Percentiles rank a stretch among this genome's conserved stretches.
These are phyloP conservation scores for Lojkania enalia DNA, from an alignment of 2,329 filamentous ascomycete species.

Conservation along the genomic window DNA sequence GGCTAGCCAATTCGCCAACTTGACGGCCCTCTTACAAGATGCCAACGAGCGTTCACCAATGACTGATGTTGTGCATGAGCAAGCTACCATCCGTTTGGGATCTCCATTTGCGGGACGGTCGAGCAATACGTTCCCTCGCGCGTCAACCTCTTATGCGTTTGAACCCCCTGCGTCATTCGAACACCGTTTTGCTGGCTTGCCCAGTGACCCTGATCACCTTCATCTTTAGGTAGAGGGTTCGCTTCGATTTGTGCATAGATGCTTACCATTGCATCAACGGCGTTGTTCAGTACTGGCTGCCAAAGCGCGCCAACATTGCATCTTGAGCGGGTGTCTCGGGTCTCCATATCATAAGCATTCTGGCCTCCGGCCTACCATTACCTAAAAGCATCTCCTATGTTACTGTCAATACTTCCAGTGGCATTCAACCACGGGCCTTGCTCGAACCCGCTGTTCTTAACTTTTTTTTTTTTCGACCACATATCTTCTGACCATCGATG, in stretches of 20 bases:
- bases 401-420: constrained; percentile 24
- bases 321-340: constrained; percentile 15
- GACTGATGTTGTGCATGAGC: constrained; percentile 29
- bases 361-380: constrained; percentile 24
- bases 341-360: constrained; percentile 15
- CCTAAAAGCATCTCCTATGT: constrained; percentile 38
- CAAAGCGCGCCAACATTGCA: constrained; percentile 23
- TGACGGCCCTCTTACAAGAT: constrained; percentile 26
- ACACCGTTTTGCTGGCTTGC: constrained; percentile 40
- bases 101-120: constrained; percentile 52
- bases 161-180: constrained; percentile 45
- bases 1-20: constrained; percentile 33
- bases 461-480: constrained; percentile 17
- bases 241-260: constrained; percentile 22
- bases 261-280: constrained; percentile 35
- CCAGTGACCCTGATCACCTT: constrained; percentile 28
- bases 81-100: constrained; percentile 50
- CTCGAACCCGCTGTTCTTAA: constrained; percentile 13
- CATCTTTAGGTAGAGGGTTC: constrained; percentile 28
- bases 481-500: constrained; percentile 18
- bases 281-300: constrained; percentile 34
- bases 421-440: constrained; percentile 21
- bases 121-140: constrained; percentile 53
- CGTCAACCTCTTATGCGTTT: constrained; percentile 42
- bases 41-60: constrained; percentile 22